These are phyloP conservation scores for Punctularia strigosozonata DNA, from an alignment of 768 basidiomycete genomes.

Conservation along the genomic window DNA sequence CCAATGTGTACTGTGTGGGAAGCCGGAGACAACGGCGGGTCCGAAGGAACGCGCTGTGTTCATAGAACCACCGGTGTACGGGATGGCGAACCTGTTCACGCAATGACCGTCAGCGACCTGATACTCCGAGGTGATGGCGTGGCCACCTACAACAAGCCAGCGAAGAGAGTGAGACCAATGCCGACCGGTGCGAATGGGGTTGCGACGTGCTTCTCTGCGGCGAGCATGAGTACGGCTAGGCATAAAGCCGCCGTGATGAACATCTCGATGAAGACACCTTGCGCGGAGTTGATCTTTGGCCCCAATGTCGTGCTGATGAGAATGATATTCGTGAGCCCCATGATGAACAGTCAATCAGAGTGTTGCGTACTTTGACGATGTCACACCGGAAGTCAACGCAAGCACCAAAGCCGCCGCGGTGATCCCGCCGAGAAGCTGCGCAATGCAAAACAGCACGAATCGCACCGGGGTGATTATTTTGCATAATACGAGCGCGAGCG, in stretches of 20 bases:
- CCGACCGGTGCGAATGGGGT: constrained; percentile 67
- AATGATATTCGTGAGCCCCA: constrained; percentile 4
- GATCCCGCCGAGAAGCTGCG: constrained; percentile 51
- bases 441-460: constrained; percentile 46
- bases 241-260: constrained; percentile 51
- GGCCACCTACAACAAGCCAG: constrained; percentile 40
- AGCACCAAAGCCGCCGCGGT: constrained; percentile 43
- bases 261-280: constrained; percentile 63
- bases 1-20: constrained; percentile 43
- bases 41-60: constrained; percentile 64
- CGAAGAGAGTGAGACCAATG: constrained; percentile 55
- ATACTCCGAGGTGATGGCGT: not conserved
- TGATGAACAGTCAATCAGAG: not conserved
- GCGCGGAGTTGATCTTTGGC: constrained; percentile 34
- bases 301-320: constrained; percentile 33
- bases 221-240: constrained; percentile 59
- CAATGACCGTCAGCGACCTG: not conserved
- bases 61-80: constrained; percentile 55
- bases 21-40: constrained; percentile 55
- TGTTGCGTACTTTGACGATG: constrained; percentile 40
- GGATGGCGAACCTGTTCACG: constrained; percentile 37
- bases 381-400: constrained; percentile 40
- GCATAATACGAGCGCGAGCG: constrained; percentile 44
- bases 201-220: constrained; percentile 54
- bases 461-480: constrained; percentile 43